Base-by-base conservation (phyloP, 2,329 filamentous ascomycete genomes). In the Penicillium sp. region DNA sequence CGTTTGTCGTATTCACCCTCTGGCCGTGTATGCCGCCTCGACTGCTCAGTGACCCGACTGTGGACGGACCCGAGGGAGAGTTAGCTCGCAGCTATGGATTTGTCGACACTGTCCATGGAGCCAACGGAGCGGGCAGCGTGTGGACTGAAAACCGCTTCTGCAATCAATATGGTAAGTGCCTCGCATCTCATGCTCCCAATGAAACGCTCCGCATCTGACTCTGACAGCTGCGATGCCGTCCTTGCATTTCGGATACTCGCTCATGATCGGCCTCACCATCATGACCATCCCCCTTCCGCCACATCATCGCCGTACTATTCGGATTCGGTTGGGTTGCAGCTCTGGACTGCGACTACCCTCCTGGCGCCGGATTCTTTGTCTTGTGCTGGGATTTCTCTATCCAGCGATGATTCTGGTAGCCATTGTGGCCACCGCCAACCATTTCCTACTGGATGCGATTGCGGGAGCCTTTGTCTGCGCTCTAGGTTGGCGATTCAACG, bases 91-190 rank as follows among this genome's bases (percentile, higher is more conserved):
- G 76, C 54, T 80, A 73, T 62, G 77, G 77, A 6, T 81, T 81
- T 56, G 72, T 80, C 9, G 78, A 81, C 54, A 82, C 78, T 0
- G 78, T 82, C 11, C 78, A 81, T 60, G 75, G 77, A 9, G 65
- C 66, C 11, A 71, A 73, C 22, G 81, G 81, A 36, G 78, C 81
- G 52, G 80, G 80, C 61, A 85, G 81, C 53, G 80, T 87, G 0
- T 87, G 83, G 83, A 86, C 83, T 0, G 77, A 82, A 40, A 87
- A 87, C 67, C 77, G 75, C 50, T 87, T 87, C 65, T 87, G 83
- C 67, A 87, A 87, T 63, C 84, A 87, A 67, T 87, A 87, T 65
- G 84, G 81, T 76, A 60, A 68, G 75, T 67, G 6, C 9, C 4
- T 22, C 2, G 5, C n/a, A 22, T 32, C 1, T 4, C 9, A 9